These are phyloP conservation scores for Xerocomellus chrysenteron DNA, from an alignment of 768 basidiomycete genomes.

Conservation along the genomic window DNA sequence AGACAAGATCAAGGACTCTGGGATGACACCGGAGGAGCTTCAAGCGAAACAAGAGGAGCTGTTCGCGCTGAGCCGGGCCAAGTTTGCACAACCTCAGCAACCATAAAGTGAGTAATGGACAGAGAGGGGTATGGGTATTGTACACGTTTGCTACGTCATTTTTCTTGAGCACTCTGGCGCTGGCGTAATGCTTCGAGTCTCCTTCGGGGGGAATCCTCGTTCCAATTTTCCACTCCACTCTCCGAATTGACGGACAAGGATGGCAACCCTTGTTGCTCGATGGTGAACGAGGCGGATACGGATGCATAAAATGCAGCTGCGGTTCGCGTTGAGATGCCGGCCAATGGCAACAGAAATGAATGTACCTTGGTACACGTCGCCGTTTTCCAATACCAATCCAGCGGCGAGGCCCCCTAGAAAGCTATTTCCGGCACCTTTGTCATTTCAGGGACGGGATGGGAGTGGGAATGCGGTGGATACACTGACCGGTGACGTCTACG, in stretches of 20 bases:
- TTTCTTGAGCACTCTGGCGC: constrained; percentile 36
- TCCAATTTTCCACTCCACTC: constrained; percentile 53
- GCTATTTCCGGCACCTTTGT: constrained; percentile 82
- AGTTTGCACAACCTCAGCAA: constrained; percentile 60
- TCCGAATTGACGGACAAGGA: constrained; percentile 34
- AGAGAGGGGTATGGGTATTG: constrained; percentile 14
- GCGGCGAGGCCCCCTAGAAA: constrained; percentile 86
- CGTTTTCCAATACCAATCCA: constrained; percentile 55
- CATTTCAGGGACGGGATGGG: background rate
- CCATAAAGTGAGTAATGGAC: constrained; percentile 13
- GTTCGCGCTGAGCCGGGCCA: constrained; percentile 89
- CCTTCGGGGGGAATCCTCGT: constrained; percentile 60
- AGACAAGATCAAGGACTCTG: constrained; percentile 84
- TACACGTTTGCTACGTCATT: constrained; percentile 32
- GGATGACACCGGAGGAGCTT: constrained; percentile 89
- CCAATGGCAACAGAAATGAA: constrained; percentile 8
- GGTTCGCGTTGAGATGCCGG: constrained; percentile 15
- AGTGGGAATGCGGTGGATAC: constrained; percentile 1
- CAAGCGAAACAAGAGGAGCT: constrained; percentile 83
- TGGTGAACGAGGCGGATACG: constrained; percentile 77
- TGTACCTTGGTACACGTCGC: constrained; percentile 68
- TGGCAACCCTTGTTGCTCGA: constrained; percentile 83
- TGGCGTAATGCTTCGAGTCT: constrained; percentile 54
- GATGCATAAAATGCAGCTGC: constrained; percentile 72
- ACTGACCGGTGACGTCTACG: constrained; percentile 78